Evolutionary conservation across 176 grass and related monocot genomes (phyloP).

Genomic region (Oryza glaberrima): DNA sequence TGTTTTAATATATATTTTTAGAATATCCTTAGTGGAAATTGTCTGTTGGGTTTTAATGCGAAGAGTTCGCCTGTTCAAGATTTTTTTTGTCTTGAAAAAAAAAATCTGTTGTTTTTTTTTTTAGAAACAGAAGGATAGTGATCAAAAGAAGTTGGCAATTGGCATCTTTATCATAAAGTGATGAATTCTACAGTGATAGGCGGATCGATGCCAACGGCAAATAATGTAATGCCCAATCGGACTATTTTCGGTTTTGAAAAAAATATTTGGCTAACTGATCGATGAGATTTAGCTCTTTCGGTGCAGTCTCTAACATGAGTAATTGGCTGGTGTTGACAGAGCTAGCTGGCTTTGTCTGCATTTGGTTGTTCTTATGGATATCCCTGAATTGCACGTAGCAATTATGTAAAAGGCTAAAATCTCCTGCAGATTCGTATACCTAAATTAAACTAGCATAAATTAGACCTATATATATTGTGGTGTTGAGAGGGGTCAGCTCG

Average conservation of each 20-base stretch:
- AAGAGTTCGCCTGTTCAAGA: background rate
- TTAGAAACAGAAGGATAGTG: background rate
- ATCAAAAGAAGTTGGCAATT: background rate
- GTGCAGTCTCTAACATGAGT: background rate
- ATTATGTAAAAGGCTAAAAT: background rate
- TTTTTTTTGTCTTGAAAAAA: background rate
- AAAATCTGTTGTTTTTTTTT: background rate
- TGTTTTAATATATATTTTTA: background rate
- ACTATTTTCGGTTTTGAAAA: background rate
- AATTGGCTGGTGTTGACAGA: background rate
- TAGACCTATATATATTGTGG: background rate
- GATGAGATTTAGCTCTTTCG: background rate
- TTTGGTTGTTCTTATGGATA: background rate
- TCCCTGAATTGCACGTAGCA: background rate
- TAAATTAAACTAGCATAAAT: background rate
- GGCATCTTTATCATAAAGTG: background rate
- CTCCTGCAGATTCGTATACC: background rate
- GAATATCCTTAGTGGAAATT: background rate
- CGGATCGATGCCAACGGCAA: background rate
- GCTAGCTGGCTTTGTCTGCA: background rate
- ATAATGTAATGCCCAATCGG: background rate
- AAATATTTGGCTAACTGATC: background rate
- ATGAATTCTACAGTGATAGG: background rate
- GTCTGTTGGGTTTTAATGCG: background rate
- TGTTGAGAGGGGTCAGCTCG: background rate